Conservation (phyloP, 306 rosid species). For the Cucurbita ficifolia region DNA sequence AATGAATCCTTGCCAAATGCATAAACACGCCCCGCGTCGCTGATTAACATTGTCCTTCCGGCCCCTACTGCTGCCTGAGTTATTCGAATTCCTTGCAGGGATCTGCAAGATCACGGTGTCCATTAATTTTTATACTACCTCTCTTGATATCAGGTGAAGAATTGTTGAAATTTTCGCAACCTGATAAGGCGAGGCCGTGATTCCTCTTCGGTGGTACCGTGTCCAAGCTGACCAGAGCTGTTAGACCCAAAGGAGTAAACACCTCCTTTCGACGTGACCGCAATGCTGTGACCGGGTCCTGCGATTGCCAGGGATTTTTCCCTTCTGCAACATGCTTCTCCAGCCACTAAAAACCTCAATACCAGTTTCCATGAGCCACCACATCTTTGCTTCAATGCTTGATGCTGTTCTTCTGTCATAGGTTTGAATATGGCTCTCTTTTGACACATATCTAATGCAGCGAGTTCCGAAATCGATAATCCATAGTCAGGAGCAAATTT, state of each 20-base stretch:
- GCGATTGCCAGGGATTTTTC: constrained; percentile 88
- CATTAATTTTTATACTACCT: constrained; percentile 18
- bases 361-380: constrained; percentile 97
- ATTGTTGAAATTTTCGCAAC: constrained; percentile 24
- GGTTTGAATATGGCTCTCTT: constrained; percentile 86
- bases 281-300: constrained; percentile 95
- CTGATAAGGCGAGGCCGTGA: constrained; percentile 72
- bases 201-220: constrained; percentile 62
- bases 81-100: constrained; percentile 70
- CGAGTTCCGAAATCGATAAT: constrained; percentile 72
- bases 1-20: constrained; percentile 83
- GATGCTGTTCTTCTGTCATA: constrained; percentile 51
- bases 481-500: constrained; percentile 63
- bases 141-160: constrained; percentile 17
- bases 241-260: constrained; percentile 87
- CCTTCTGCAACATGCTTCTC: constrained; percentile 82
- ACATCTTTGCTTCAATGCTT: constrained; percentile 61
- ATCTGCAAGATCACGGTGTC: constrained; percentile 53
- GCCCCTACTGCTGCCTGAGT: constrained; percentile 85
- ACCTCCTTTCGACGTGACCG: constrained; percentile 64
- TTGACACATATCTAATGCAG: constrained; percentile 82
- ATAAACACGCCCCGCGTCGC: constrained; percentile 73
- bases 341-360: constrained; percentile 73
- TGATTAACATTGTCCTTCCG: constrained; percentile 87
- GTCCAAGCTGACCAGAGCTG: constrained; percentile 89